These are phyloP conservation scores for Craterostigma plantagineum DNA, from an alignment of 257 asterid species.

Conservation along the genomic window DNA sequence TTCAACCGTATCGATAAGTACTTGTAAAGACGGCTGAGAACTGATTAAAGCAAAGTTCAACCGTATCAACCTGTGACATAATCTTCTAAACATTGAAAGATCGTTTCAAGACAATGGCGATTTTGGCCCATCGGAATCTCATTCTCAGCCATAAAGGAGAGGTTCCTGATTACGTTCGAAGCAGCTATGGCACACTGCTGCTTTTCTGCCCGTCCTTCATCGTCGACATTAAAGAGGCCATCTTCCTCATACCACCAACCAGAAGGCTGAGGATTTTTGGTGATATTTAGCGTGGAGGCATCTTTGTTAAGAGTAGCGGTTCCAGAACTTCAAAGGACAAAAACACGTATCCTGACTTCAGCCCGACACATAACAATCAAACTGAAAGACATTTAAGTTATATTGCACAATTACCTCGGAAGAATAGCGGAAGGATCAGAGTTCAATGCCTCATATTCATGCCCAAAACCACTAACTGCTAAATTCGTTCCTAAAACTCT, in stretches of 20 bases:
- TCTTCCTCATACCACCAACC: slow-evolving; percentile 99
- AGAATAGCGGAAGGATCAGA: slow-evolving; percentile 40
- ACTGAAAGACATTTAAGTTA: neutral
- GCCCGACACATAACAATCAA: slow-evolving; percentile 4
- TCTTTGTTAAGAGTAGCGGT: slow-evolving; percentile 50
- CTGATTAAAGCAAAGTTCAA: no score
- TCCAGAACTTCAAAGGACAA: slow-evolving; percentile 24
- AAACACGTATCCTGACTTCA: slow-evolving; percentile 5
- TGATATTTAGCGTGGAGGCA: slow-evolving; percentile 29
- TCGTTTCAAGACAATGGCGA: slow-evolving; percentile 85
- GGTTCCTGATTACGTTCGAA: slow-evolving; percentile 79
- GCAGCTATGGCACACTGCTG: slow-evolving; percentile 93
- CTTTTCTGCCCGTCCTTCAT: slow-evolving; percentile 84
- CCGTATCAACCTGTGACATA: slow-evolving; percentile 39
- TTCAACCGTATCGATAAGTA: no score
- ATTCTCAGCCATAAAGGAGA: slow-evolving; percentile 95
- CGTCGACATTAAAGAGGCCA: slow-evolving; percentile 81
- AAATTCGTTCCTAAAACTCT: slow-evolving; percentile 60
- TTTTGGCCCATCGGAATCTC: slow-evolving; percentile 90
- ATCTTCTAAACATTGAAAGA: slow-evolving; percentile 86
- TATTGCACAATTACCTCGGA: slow-evolving; percentile 23
- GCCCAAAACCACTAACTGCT: slow-evolving; percentile 80
- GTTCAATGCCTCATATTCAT: slow-evolving; percentile 49
- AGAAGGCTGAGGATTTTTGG: slow-evolving; percentile 35
- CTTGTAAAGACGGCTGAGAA: no score